A percentile compares a stretch with the other conserved stretches of the same genome.
Conservation (phyloP, 768 basidiomycete genomes). For the Pholiota molesta region DNA sequence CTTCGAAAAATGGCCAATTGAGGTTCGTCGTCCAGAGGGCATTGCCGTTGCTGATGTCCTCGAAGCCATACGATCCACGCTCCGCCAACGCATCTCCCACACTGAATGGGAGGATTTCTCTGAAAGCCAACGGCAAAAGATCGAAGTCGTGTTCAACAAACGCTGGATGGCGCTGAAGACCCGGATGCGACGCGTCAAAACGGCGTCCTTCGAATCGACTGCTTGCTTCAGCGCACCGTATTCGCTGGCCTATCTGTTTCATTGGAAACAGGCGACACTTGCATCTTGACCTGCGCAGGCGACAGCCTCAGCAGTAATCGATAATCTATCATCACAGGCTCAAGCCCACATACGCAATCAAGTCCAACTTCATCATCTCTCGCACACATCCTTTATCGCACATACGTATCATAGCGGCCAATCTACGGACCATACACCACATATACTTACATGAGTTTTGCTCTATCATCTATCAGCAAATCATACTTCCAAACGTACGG, state of each 20-base stretch:
- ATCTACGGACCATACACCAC: no score
- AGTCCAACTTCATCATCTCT: no score
- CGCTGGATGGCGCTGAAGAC: constrained; percentile 44
- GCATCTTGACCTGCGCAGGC: constrained; percentile 51
- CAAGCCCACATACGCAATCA: no score
- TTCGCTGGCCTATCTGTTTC: constrained; percentile 54
- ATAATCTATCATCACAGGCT: no score
- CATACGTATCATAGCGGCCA: no score
- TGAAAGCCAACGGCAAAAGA: constrained; percentile 41
- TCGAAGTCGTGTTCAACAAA: constrained; percentile 43
- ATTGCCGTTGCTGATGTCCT: constrained; percentile 57
- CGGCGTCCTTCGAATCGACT: constrained; percentile 53
- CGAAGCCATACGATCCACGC: constrained; percentile 39
- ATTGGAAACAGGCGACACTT: constrained; percentile 34
- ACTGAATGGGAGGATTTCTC: constrained; percentile 47
- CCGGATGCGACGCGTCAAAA: constrained; percentile 33
- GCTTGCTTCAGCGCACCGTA: constrained; percentile 44
- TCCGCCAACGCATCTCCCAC: constrained; percentile 38
- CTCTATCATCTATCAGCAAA: no score
- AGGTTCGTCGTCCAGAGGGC: constrained; percentile 40
- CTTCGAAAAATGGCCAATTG: constrained; percentile 45
- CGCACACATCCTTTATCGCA: no score
- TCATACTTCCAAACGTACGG: no score
- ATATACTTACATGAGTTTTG: no score
- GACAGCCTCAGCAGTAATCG: not conserved